Base-by-base conservation (phyloP, 257 asterid species). In the Echites panduratus region DNA sequence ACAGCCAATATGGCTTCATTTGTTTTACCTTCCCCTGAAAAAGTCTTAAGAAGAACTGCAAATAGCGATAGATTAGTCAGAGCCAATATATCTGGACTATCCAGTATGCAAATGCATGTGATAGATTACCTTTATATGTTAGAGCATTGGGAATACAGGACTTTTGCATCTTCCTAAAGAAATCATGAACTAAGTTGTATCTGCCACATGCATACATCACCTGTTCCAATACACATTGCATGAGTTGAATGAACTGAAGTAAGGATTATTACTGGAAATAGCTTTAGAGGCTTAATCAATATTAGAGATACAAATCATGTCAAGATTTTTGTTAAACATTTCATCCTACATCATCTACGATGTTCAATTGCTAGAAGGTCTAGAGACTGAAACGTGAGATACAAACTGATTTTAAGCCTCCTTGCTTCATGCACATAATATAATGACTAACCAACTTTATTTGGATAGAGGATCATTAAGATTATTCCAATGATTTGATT, bases 171-270 rank as follows among this genome's bases (percentile, higher is more conserved):
- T 89, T 94, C 85, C 82, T 83, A 85, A 94, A 94, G 77, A 91
- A 88, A 45, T 91, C 99, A 85, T 94, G 96, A 49, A 94, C 99
- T 85, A 88, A 80, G 85, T 91, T 80, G 79, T 91, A 88, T 85
- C 87, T 89, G 66, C 83, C 97, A 27, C 97, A 84, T 74, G 87
- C 93, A 82, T 89, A 74, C 97, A 91, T 94, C 70, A 93, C 97
- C 98, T 93, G 90, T 65, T 74, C 76, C 75, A 84, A 47, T n/a
- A 64, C 16, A 32, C 63, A 19, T 40, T 49, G 29, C 43, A 43
- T 40, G 29, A 73, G 74, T 62, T 70, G 44, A 64, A 56, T 16
- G 27, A 11, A n/a, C 5, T n/a, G 57, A 44, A 24, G 24, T 44
- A 27, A 22, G 41, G 40, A 3, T 24, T 66, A n/a, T 13, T 24